These are phyloP conservation scores for Starmerella sirachaensis DNA, from an alignment of 805 yeast genomes.

Conservation along the genomic window DNA sequence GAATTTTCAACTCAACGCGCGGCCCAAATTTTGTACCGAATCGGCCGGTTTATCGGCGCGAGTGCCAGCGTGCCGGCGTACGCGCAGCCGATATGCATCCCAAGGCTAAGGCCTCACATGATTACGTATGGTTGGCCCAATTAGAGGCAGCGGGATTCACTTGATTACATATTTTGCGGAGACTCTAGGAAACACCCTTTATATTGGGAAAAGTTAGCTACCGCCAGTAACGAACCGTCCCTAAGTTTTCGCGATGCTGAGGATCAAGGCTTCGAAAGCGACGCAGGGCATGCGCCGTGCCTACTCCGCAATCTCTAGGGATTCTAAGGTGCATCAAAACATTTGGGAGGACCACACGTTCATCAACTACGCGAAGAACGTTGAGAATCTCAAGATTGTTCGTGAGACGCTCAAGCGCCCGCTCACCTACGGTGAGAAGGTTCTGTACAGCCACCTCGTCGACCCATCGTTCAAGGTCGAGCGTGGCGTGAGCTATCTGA, in stretches of 20 bases:
- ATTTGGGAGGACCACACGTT: constrained; percentile 50
- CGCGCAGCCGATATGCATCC: background rate
- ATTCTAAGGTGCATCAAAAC: constrained; percentile 70
- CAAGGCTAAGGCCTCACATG: background rate
- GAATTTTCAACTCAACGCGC: too few species aligned
- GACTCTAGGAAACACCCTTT: constrained; percentile 4
- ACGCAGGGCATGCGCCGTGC: constrained; percentile 20
- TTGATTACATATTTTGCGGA: constrained; percentile 17
- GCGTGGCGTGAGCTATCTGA: constrained; percentile 84
- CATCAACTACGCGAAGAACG: constrained; percentile 82
- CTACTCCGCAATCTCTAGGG: constrained; percentile 35
- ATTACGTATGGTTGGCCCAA: constrained; percentile 8
- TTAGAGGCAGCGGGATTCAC: constrained; percentile 6
- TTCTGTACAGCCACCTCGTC: constrained; percentile 87
- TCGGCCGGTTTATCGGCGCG: too few species aligned
- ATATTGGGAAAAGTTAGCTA: constrained; percentile 11
- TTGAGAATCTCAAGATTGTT: constrained; percentile 79
- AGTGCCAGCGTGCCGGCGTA: background rate
- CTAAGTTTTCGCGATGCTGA: too few species aligned
- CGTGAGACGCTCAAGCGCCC: constrained; percentile 75
- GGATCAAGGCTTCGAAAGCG: constrained; percentile 13
- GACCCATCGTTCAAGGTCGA: constrained; percentile 75
- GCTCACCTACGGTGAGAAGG: constrained; percentile 88
- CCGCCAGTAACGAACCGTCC: background rate
- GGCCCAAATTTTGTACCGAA: too few species aligned